A percentile compares a stretch with the other conserved stretches of the same genome.
Conservation (phyloP, 371 early-diverging fungal genomes). For the Thermomucor indicae-seudaticae region DNA sequence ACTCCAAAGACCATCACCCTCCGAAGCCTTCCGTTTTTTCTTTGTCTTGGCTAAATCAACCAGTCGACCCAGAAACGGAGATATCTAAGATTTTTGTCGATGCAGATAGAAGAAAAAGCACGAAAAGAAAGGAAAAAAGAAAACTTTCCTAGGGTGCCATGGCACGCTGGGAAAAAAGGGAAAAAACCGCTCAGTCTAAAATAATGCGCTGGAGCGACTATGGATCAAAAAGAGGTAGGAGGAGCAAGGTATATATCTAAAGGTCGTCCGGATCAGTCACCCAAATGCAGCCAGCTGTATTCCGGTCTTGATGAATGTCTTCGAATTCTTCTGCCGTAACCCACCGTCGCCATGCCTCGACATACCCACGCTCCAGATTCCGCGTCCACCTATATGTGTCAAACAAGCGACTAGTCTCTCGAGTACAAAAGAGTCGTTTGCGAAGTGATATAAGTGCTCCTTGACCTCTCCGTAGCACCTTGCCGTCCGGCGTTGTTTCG, state of each 20-base stretch:
- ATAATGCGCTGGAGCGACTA: no score
- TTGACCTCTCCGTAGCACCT: slow-evolving; percentile 48
- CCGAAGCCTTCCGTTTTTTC: no score
- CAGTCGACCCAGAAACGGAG: background rate
- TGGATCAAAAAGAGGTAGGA: background rate
- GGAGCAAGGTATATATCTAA: background rate
- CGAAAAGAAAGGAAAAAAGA: background rate
- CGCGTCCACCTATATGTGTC: slow-evolving; percentile 87
- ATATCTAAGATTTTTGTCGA: slow-evolving; percentile 7
- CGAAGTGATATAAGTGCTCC: slow-evolving; percentile 70
- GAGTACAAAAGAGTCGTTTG: slow-evolving; percentile 66
- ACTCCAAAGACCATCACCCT: no score
- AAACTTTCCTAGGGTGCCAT: no score
- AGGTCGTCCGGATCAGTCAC: slow-evolving; percentile 39
- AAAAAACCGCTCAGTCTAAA: no score
- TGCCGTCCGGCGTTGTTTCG: slow-evolving; percentile 11
- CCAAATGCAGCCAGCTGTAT: slow-evolving; percentile 39
- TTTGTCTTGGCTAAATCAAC: no score
- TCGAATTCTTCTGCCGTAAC: slow-evolving; percentile 60
- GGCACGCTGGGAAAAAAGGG: background rate
- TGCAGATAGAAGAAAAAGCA: background rate
- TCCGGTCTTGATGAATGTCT: slow-evolving; percentile 19
- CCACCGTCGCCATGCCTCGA: slow-evolving; percentile 80
- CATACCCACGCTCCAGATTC: slow-evolving; percentile 74
- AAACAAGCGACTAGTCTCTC: slow-evolving; percentile 77